Evolutionary conservation across 768 basidiomycete genomes (phyloP).

Genomic region (Auricularia sp.): DNA sequence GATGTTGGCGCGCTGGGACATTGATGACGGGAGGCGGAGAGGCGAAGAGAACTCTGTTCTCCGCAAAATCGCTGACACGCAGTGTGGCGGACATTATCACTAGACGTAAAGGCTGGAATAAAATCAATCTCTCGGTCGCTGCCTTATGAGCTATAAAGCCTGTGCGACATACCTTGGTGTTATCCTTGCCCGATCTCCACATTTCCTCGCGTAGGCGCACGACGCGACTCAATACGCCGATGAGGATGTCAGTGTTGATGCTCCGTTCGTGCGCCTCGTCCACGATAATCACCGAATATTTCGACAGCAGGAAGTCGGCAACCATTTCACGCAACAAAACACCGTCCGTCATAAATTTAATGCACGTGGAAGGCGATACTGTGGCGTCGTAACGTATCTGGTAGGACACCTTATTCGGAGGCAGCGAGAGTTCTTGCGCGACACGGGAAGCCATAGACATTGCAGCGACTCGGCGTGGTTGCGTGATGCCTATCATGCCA

Average conservation of each 20-base stretch:
- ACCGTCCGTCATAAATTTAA: conserved; percentile 99
- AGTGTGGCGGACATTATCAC: conserved; percentile 99
- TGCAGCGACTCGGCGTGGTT: conserved; percentile 94
- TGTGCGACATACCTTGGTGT: conserved; percentile 42
- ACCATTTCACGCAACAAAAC: conserved; percentile 88
- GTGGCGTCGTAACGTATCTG: conserved; percentile 97
- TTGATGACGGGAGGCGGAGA: conserved; percentile 84
- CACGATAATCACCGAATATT: conserved; percentile 90
- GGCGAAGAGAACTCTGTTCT: conserved; percentile 72
- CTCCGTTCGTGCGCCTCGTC: conserved; percentile 98
- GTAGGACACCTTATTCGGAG: conserved; percentile 77
- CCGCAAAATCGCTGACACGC: conserved; percentile 83
- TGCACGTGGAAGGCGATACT: conserved; percentile 76
- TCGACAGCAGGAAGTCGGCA: conserved; percentile 83
- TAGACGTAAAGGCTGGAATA: conserved; percentile 68
- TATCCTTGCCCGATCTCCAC: conserved; percentile 72
- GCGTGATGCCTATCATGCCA: conserved; percentile 96
- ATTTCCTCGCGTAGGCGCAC: conserved; percentile 79
- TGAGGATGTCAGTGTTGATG: conserved; percentile 95
- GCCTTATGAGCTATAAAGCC: too few species aligned
- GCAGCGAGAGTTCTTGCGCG: conserved; percentile 80
- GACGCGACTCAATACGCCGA: conserved; percentile 93
- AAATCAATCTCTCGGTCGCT: not conserved
- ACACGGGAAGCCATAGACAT: conserved; percentile 94
- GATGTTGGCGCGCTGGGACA: conserved; percentile 84